phyloP scores from a whole-genome alignment of 2,329 filamentous ascomycete genomes.

The Colletotrichum godetiae region DNA sequence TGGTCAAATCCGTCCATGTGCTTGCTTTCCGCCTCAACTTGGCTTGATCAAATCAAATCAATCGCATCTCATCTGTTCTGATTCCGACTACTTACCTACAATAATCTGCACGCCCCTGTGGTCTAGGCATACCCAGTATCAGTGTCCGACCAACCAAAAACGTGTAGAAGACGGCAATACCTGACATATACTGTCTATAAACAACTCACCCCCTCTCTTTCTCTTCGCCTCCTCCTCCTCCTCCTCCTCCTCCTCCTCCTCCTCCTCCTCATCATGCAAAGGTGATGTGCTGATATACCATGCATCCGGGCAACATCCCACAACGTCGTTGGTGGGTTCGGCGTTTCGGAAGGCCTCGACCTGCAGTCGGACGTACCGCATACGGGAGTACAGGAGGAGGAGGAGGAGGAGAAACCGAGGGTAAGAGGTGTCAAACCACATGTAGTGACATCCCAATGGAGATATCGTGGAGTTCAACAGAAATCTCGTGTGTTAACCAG shows the following conservation, averaged over 20 bases:
- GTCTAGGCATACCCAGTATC: not conserved
- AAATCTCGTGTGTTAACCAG: not conserved
- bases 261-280: constrained; percentile 1
- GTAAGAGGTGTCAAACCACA: not conserved
- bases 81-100: too few species aligned
- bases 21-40: not conserved
- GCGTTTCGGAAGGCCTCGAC: not conserved
- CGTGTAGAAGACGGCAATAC: too few species aligned
- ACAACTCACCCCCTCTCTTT: not conserved
- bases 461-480: constrained; percentile 16
- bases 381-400: not conserved
- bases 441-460: constrained; percentile 25
- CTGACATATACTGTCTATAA: not conserved
- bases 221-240: too few species aligned
- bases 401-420: too few species aligned
- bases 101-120: not conserved
- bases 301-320: constrained; percentile 18
- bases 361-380: not conserved
- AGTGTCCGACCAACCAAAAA: too few species aligned
- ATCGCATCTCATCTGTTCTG: not conserved
- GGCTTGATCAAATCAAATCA: not conserved
- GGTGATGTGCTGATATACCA: not conserved
- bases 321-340: not conserved
- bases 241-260: too few species aligned
- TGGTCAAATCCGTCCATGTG: not conserved